Base-by-base conservation (phyloP, 2,329 filamentous ascomycete genomes). In the Remersonia thermophila region DNA sequence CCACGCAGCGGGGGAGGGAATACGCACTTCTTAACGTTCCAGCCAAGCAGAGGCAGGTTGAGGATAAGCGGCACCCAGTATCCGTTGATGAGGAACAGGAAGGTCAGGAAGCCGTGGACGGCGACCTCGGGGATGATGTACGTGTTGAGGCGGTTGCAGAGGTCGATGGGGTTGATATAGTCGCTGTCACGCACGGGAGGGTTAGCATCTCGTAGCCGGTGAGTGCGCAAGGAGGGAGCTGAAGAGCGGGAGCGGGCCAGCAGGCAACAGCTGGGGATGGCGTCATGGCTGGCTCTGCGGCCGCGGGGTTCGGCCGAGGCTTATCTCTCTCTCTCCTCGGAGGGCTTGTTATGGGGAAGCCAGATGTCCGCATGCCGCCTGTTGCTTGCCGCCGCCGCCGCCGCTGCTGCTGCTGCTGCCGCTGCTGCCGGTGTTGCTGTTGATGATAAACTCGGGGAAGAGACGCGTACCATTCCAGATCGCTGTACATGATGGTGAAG, bases 401-500 rank as follows among this genome's bases (percentile, higher is more conserved):
- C n/a, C n/a, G n/a, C 20, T 23, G 20, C 5, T 6, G 20, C 20
- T 23, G 20, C 5, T 9, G 9, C 5, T 9, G 5, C 20, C 5
- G 20, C 20, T 6, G 5, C 20, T 23, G 20, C 20, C 5, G 20
- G 20, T 23, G 20, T 9, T 23, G 20, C 5, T 23, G 5, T 5
- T 9, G 20, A 9, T 9, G 20, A 6, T 9, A 23, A 9, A 23
- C 5, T 5, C 5, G 9, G 20, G 9, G 20, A 23, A 6, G 20
- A 9, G 20, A 13, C 12, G 14, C 27, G n/a, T 29, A 93, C 87
- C 91, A 98, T 81, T 98, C 91, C 55, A 98, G 67, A 73, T 98
- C 91, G 64, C 85, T 94, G 69, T 96, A 98, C 93, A 98, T 98
- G 59, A 98, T 98, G 40, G 91, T 98, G 70, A 98, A 98, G 75